Evolutionary conservation across 1,284 basidiomycete genomes (phyloP).

Genomic region (Chondrostereum purpureum): DNA sequence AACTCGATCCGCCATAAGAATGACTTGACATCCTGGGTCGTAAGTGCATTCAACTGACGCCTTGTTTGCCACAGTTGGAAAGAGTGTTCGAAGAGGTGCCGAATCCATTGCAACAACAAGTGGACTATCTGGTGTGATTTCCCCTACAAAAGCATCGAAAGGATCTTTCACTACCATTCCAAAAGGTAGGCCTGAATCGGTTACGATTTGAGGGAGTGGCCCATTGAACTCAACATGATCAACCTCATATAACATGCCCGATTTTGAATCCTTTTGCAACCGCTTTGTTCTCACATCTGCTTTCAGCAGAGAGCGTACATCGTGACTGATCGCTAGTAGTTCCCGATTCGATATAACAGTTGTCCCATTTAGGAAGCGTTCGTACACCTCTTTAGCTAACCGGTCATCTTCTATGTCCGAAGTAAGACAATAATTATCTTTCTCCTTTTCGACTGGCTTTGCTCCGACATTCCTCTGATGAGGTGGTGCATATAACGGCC

Average conservation of each 20-base stretch:
- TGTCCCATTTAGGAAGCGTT: too few relatives aligned
- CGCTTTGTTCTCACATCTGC: neutral
- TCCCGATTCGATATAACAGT: too few relatives aligned
- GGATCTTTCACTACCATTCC: conserved; percentile 3
- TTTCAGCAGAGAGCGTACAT: neutral
- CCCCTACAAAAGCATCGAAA: neutral
- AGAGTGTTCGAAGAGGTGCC: neutral
- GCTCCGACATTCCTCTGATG: neutral
- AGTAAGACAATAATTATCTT: too few relatives aligned
- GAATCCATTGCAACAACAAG: neutral
- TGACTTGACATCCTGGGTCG: neutral
- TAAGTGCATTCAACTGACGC: neutral
- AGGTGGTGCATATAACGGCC: neutral
- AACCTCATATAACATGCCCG: neutral
- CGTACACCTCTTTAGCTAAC: too few relatives aligned
- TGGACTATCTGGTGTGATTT: neutral
- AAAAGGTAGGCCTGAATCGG: neutral
- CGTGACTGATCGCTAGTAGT: too few relatives aligned
- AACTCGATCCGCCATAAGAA: neutral
- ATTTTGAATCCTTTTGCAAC: neutral
- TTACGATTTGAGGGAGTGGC: neutral
- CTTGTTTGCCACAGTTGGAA: neutral
- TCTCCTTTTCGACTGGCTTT: neutral
- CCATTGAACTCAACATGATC: conserved; percentile 6
- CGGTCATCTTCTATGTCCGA: too few relatives aligned